Percentiles rank a stretch among this genome's conserved stretches.
Conservation (phyloP, 2,329 filamentous ascomycete species). For the Cladosporium phlei region DNA sequence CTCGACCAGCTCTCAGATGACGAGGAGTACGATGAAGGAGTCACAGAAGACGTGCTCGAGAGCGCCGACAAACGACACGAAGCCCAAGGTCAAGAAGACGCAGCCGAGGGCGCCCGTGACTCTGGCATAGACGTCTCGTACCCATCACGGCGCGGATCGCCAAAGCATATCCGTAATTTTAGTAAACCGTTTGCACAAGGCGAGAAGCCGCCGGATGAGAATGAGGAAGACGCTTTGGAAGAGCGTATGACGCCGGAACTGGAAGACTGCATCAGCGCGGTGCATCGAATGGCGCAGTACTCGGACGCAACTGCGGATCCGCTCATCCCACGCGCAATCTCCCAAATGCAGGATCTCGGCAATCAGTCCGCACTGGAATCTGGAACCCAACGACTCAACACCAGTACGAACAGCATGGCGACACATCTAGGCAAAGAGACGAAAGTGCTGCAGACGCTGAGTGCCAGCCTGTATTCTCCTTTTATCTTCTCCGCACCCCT, state of each 20-base stretch:
- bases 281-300: slow-evolving; percentile 31
- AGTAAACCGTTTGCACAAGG: slow-evolving; percentile 26
- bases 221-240: slow-evolving; percentile 16
- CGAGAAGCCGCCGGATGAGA: slow-evolving; percentile 23
- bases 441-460: slow-evolving; percentile 67
- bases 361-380: slow-evolving; percentile 32
- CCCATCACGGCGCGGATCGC: slow-evolving; percentile 13
- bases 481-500: slow-evolving; percentile 58
- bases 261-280: slow-evolving; percentile 31
- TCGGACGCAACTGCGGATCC: slow-evolving; percentile 29
- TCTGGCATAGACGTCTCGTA: slow-evolving; percentile 43
- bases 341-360: slow-evolving; percentile 32
- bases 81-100: slow-evolving; percentile 14
- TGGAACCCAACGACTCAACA: slow-evolving; percentile 31
- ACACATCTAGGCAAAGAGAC: slow-evolving; percentile 72
- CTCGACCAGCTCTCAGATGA: slow-evolving; percentile 48
- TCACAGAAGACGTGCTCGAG: slow-evolving; percentile 19
- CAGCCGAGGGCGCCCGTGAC: slow-evolving; percentile 37
- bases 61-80: slow-evolving; percentile 7
- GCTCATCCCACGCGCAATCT: slow-evolving; percentile 28
- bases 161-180: slow-evolving; percentile 28
- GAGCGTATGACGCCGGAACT: slow-evolving; percentile 53
- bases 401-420: slow-evolving; percentile 47
- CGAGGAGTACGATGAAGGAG: slow-evolving; percentile 27
- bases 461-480: slow-evolving; percentile 64